Evolutionary conservation across 1,284 basidiomycete genomes (phyloP).

Genomic region (Microbotryum intermedium): DNA sequence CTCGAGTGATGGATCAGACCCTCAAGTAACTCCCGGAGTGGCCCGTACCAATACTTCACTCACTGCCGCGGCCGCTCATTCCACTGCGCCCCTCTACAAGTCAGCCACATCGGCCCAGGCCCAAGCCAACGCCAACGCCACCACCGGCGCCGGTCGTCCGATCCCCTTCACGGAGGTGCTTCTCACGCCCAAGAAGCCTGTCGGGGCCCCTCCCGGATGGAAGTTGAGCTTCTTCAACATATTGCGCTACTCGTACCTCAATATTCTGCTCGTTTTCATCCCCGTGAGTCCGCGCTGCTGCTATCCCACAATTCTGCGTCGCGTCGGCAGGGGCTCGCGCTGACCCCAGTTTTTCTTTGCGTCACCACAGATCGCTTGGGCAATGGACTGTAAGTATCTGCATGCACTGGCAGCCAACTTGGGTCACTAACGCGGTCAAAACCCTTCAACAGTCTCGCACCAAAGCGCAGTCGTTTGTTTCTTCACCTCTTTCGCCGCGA

Average conservation of each 20-base stretch:
- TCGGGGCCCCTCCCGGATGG: conserved; percentile 22
- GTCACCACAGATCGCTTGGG: conserved; percentile 49
- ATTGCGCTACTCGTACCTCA: conserved; percentile 45
- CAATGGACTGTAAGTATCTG: conserved; percentile 38
- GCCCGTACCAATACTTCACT: not conserved
- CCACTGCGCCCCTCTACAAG: not conserved
- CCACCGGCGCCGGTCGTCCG: not conserved
- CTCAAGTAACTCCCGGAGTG: not conserved
- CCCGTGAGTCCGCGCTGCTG: conserved; percentile 36
- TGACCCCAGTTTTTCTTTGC: not conserved
- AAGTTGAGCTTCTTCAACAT: conserved; percentile 39
- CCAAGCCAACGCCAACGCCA: not conserved
- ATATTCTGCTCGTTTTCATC: conserved; percentile 48
- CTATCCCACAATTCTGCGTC: not conserved
- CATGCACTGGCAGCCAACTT: too few species aligned
- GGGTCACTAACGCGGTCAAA: too few species aligned
- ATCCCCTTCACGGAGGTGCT: conserved; percentile 14
- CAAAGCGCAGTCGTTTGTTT: conserved; percentile 55
- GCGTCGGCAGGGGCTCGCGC: not conserved
- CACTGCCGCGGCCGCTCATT: not conserved
- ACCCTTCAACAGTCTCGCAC: conserved; percentile 40
- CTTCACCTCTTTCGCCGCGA: conserved; percentile 51
- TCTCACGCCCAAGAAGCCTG: conserved; percentile 17
- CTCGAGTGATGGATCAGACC: not conserved
- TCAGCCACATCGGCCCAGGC: not conserved